Base-by-base conservation (phyloP, 768 basidiomycete species). In the Mycena filopes region DNA sequence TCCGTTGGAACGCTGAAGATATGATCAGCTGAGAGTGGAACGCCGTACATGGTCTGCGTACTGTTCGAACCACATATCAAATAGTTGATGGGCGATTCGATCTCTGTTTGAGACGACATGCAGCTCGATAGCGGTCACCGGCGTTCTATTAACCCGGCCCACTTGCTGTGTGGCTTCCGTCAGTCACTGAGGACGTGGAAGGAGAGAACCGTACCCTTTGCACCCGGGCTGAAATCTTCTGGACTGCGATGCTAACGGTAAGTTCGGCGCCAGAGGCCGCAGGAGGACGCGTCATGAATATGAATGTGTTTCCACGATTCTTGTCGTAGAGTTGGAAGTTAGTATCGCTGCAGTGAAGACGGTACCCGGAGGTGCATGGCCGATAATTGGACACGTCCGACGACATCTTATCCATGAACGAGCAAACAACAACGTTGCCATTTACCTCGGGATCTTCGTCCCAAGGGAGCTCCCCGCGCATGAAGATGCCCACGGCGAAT, bases 71-170 rank as follows among this genome's bases (percentile, higher is more conserved):
- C 88, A 87, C 36, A 90, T 72, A 71, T 91, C 89, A 66, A 91
- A 90, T 0, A 87, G 72, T 74, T 89, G 87, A 70, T 89, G 88
- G 0, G 88, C 86, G 3, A 89, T 78, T 12, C 87, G 83, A 72
- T 90, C 89, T 15, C 89, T 78, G 70, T 90, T 89, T 0, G 89
- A 90, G 12, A 90, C 84, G 5, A 91, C 89, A 71, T 90, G 89
- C 10, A 90, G 80, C 65, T 91, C 89, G 40, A 90, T 82, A 8
- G 79, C 80, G 13, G 76, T 75, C 0, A 89, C 81, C 0, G 87
- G 83, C 0, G 83, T 77, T 40, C 84, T 82, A 50, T 85, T 80
- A 26, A 91, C 72, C 42, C 86, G 77, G 6, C 89, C 89, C 13
- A 88, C 71, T 86, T 89, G 89, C 89, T 91, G 45, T 21, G 41